These are phyloP conservation scores for Epichloe sp. DNA, from an alignment of 2,329 filamentous ascomycete species.

Conservation along the genomic window DNA sequence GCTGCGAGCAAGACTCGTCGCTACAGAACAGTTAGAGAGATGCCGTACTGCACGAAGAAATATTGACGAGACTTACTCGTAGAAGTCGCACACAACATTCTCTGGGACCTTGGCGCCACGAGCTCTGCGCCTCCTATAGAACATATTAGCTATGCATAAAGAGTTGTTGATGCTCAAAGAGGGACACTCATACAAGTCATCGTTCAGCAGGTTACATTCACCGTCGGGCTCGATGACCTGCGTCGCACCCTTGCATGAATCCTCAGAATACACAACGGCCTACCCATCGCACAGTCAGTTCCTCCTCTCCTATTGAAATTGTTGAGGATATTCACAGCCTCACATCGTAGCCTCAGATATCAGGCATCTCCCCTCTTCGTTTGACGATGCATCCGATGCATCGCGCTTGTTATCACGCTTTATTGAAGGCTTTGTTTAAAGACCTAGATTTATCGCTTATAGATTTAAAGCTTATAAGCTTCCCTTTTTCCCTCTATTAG, in stretches of 20 bases:
- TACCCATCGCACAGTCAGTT: neutral
- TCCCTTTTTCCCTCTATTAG: no score
- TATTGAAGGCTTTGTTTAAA: no score
- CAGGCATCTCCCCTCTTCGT: no score
- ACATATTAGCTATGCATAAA: neutral
- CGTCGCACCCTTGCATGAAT: neutral
- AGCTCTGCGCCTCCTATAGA: neutral
- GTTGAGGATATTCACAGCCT: no score
- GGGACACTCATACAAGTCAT: neutral
- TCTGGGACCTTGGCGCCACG: neutral
- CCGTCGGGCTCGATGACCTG: constrained; percentile 1
- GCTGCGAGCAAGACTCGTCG: constrained; percentile 1
- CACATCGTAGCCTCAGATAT: no score
- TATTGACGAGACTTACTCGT: neutral
- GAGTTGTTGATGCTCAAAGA: neutral
- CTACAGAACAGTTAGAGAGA: neutral
- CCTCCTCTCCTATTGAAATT: neutral
- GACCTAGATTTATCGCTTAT: no score
- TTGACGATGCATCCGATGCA: no score
- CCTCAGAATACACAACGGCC: constrained; percentile 1
- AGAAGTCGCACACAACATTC: constrained; percentile 2
- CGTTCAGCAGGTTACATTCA: neutral
- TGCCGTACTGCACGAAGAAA: neutral
- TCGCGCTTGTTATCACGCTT: no score
- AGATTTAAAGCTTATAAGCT: no score